Percentiles rank a stretch among this genome's conserved stretches.
Conservation (phyloP, 352 stramenopile genomes). For the Phytophthora nicotianae region DNA sequence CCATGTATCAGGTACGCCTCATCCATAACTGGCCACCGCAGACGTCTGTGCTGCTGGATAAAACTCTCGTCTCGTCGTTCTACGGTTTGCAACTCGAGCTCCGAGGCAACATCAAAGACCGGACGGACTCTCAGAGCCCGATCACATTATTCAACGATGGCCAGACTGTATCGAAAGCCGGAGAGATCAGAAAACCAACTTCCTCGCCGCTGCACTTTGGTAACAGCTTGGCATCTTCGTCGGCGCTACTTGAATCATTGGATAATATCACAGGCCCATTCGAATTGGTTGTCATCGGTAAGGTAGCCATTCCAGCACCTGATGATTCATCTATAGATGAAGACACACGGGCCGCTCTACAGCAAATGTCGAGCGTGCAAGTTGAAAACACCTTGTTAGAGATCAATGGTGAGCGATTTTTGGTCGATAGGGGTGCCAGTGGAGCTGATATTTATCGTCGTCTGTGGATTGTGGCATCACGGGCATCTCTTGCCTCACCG, state of each 20-base stretch:
- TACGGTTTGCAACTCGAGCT: conserved; percentile 57
- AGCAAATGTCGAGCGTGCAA: conserved; percentile 48
- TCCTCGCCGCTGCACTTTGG: conserved; percentile 15
- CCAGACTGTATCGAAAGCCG: conserved; percentile 7
- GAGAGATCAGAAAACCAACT: conserved; percentile 5
- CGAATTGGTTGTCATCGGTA: conserved; percentile 34
- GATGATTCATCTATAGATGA: conserved; percentile 16
- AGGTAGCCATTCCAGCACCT: conserved; percentile 20
- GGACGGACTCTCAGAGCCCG: conserved; percentile 7
- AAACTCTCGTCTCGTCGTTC: conserved; percentile 36
- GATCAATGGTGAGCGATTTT: conserved; percentile 56
- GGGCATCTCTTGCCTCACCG: conserved; percentile 44
- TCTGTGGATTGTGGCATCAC: conserved; percentile 35
- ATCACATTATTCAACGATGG: conserved; percentile 24
- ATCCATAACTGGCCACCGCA: conserved; percentile 36
- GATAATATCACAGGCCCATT: conserved; percentile 40
- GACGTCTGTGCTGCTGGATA: conserved; percentile 10
- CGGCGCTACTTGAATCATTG: conserved; percentile 7
- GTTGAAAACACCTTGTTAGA: conserved; percentile 44
- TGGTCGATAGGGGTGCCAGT: conserved; percentile 23
- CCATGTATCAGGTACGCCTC: conserved; percentile 45
- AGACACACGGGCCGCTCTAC: conserved; percentile 25
- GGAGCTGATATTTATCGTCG: conserved; percentile 37
- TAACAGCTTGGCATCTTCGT: conserved; percentile 8
- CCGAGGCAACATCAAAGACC: conserved; percentile 14